Conservation (phyloP, 129 eudicot species). For the Chrysanthemum lavandulifolium region DNA sequence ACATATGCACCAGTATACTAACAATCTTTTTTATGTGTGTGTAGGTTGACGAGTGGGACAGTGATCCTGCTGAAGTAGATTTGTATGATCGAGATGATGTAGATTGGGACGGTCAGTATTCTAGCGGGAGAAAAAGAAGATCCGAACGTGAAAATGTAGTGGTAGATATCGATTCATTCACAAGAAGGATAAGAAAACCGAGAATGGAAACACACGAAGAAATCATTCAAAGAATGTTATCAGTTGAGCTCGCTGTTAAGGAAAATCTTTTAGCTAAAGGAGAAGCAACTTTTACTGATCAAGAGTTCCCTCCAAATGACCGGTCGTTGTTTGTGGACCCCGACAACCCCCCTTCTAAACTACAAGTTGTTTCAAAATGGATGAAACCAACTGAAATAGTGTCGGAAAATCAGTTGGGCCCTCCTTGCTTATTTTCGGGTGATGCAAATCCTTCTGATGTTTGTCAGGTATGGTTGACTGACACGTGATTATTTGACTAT, state of each 20-base stretch:
- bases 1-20: not conserved
- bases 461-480: slow-evolving; percentile 65
- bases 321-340: slow-evolving; percentile 89
- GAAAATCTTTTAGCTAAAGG: slow-evolving; percentile 94
- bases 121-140: slow-evolving; percentile 92
- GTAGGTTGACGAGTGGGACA: slow-evolving; percentile 98
- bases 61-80: slow-evolving; percentile 99
- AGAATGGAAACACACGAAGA: slow-evolving; percentile 87
- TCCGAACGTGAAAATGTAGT: slow-evolving; percentile 81
- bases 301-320: slow-evolving; percentile 92
- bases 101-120: slow-evolving; percentile 98
- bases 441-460: slow-evolving; percentile 93
- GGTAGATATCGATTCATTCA: slow-evolving; percentile 85
- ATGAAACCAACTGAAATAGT: slow-evolving; percentile 84
- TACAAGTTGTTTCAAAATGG: slow-evolving; percentile 97
- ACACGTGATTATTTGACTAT: not conserved
- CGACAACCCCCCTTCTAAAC: slow-evolving; percentile 69
- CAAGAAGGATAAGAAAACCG: slow-evolving; percentile 83
- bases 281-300: slow-evolving; percentile 83
- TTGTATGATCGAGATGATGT: slow-evolving; percentile 92
- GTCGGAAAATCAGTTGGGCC: slow-evolving; percentile 57
- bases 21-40: not conserved
- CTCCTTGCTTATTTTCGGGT: slow-evolving; percentile 90
- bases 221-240: slow-evolving; percentile 87
- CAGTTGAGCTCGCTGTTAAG: slow-evolving; percentile 91